Evolutionary conservation across 2,329 filamentous ascomycete genomes (phyloP), one percentile per base, ranked within the genome.

Genomic region (Xylariaceae sp.): DNA sequence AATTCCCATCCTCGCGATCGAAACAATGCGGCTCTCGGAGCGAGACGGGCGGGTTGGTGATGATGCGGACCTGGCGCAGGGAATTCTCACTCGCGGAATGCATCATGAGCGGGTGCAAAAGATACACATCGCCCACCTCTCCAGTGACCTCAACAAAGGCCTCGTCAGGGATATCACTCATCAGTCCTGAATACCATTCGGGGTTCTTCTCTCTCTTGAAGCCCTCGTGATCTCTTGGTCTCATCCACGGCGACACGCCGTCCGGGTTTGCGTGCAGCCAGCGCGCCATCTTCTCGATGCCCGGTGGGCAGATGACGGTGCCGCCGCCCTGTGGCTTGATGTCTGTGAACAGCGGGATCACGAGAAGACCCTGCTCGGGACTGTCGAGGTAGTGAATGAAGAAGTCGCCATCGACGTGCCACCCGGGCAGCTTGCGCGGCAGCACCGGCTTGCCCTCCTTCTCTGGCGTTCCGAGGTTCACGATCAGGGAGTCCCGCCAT

Each of bases 351-450:
- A 88, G 68, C 1, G 85, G 85, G 41, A 86, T 87, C 9, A 88
- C 83, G 1, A 88, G 74, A 11, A 88, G 70, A 0, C 76, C 86
- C 67, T 89, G 86, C 71, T 89, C 86, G 0, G 81, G 81, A 26
- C 80, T 85, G 65, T 88, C 85, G 37, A 89, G 78, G 61, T 84
- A 89, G 71, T 88, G 85, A 4, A 85, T 76, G 66, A 88, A 88
- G 68, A 87, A 88, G 61, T 88, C 85, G 6, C 85, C 85, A 68
- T 88, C 85, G 19, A 86, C 82, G 68, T 88, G 85, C 85, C 85
- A 88, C 27, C 74, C 74, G 6, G 73, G 64, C 27, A 87, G 71
- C 0, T 81, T 75, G 49, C 76, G 73, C 0, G 82, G 82, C 37
- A 74, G 69, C 2, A 77, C 68, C 6, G 75, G 73, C 48, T 73